Evolutionary conservation across 371 early-diverging fungal species (phyloP).

Genomic region (Mycotypha africana): DNA sequence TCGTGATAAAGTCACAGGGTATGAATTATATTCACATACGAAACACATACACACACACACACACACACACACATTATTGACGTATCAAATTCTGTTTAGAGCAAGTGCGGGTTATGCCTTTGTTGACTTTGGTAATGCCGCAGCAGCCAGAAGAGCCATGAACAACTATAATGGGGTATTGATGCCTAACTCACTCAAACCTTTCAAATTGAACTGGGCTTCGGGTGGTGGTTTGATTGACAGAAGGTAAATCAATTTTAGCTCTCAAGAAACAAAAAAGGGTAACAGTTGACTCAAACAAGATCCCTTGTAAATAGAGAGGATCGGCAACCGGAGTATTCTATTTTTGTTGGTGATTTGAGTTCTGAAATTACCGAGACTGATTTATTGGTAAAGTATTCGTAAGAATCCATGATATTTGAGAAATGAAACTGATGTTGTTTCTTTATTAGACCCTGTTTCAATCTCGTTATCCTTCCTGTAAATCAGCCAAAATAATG

Average conservation of each 20-base stretch:
- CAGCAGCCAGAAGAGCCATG: slow-evolving; percentile 59
- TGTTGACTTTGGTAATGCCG: slow-evolving; percentile 56
- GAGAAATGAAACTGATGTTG: neutral
- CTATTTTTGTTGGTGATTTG: slow-evolving; percentile 81
- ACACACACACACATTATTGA: too few species aligned
- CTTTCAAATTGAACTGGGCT: slow-evolving; percentile 88
- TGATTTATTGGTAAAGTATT: slow-evolving; percentile 56
- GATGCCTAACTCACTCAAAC: slow-evolving; percentile 70
- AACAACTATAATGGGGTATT: slow-evolving; percentile 59
- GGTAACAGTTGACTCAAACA: neutral
- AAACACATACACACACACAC: too few species aligned
- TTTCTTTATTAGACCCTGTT: slow-evolving; percentile 33
- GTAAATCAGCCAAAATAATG: slow-evolving; percentile 77
- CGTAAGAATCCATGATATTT: neutral
- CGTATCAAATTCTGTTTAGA: slow-evolving; percentile 11
- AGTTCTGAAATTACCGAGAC: slow-evolving; percentile 61
- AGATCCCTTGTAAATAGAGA: slow-evolving; percentile 12
- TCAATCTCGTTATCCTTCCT: slow-evolving; percentile 54
- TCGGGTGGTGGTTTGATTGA: slow-evolving; percentile 55
- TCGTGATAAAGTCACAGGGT: slow-evolving; percentile 73
- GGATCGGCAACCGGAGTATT: slow-evolving; percentile 56
- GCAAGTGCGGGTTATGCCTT: slow-evolving; percentile 66
- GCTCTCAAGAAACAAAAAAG: neutral
- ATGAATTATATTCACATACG: slow-evolving; percentile 6
- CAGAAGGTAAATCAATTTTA: slow-evolving; percentile 16